phyloP scores from a whole-genome alignment of 768 basidiomycete genomes.

The Phlegmacium glaucopus region DNA sequence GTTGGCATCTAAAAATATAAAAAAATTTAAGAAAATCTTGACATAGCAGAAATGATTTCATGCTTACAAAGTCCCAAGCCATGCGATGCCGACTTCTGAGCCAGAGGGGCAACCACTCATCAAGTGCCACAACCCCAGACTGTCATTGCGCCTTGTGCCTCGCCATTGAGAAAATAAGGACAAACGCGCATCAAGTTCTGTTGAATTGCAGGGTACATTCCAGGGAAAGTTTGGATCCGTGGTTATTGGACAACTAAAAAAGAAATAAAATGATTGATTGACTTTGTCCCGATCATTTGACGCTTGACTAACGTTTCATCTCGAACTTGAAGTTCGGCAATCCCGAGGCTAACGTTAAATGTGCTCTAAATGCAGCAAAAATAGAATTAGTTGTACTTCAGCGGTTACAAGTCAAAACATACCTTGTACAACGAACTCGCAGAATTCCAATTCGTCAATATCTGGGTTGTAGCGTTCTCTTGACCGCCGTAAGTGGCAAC shows the following conservation, averaged over 20 bases:
- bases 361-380: slow-evolving; percentile 40
- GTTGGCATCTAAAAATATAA: slow-evolving; percentile 49
- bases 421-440: slow-evolving; percentile 72
- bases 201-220: slow-evolving; percentile 68
- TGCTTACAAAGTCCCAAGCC: slow-evolving; percentile 74
- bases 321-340: slow-evolving; percentile 76
- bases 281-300: not conserved
- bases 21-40: slow-evolving; percentile 4
- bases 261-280: not conserved
- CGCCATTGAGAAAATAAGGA: slow-evolving; percentile 84
- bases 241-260: slow-evolving; percentile 55
- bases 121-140: slow-evolving; percentile 83
- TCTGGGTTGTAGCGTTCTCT: slow-evolving; percentile 67
- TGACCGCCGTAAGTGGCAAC: slow-evolving; percentile 58
- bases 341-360: slow-evolving; percentile 84
- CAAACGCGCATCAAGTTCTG: slow-evolving; percentile 63
- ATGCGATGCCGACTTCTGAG: slow-evolving; percentile 84
- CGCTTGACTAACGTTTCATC: slow-evolving; percentile 39
- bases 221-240: slow-evolving; percentile 55
- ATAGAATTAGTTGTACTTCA: slow-evolving; percentile 1
- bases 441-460: slow-evolving; percentile 79
- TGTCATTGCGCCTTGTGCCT: slow-evolving; percentile 66
- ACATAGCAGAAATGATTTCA: not conserved
- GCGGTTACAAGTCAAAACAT: too few species aligned
- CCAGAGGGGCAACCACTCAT: slow-evolving; percentile 83